Evolutionary conservation across 2,329 filamentous ascomycete genomes (phyloP).

Genomic region (Aspergillus tanneri): DNA sequence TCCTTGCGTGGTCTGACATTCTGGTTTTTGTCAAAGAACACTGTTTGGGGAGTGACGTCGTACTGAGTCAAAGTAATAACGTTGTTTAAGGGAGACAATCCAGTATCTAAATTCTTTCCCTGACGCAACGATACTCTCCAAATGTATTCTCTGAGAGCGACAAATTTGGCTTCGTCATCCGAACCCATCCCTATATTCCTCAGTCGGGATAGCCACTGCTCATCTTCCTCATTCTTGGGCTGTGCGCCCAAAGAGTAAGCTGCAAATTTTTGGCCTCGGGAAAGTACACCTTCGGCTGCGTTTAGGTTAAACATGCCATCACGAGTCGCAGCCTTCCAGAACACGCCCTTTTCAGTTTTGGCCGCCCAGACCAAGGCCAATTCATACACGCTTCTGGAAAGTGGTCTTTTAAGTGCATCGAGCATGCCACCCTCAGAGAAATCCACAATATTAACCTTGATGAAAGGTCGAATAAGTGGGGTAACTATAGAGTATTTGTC

Average conservation of each 20-base stretch:
- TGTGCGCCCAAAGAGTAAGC: constrained; percentile 57
- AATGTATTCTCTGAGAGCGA: constrained; percentile 85
- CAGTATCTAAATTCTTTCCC: constrained; percentile 49
- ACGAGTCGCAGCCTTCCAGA: constrained; percentile 78
- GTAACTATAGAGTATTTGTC: constrained; percentile 81
- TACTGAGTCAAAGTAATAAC: constrained; percentile 74
- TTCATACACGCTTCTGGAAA: constrained; percentile 78
- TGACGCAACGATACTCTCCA: constrained; percentile 79
- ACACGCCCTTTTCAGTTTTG: constrained; percentile 75
- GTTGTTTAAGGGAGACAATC: constrained; percentile 57
- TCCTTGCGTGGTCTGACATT: constrained; percentile 46
- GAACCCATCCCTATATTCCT: constrained; percentile 75
- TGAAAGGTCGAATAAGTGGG: constrained; percentile 75
- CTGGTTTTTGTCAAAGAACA: constrained; percentile 82
- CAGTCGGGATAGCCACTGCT: constrained; percentile 84
- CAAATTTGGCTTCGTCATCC: constrained; percentile 87
- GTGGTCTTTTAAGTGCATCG: constrained; percentile 77
- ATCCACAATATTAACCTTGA: constrained; percentile 69
- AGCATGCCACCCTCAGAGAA: constrained; percentile 73
- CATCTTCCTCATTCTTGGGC: constrained; percentile 84
- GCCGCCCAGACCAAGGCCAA: constrained; percentile 81
- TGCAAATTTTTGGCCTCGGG: constrained; percentile 51
- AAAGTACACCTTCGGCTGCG: constrained; percentile 56
- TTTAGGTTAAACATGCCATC: constrained; percentile 69
- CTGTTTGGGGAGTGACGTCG: constrained; percentile 78